Evolutionary conservation across 2,329 filamentous ascomycete species (phyloP).

Genomic region (Fusarium penzigii): DNA sequence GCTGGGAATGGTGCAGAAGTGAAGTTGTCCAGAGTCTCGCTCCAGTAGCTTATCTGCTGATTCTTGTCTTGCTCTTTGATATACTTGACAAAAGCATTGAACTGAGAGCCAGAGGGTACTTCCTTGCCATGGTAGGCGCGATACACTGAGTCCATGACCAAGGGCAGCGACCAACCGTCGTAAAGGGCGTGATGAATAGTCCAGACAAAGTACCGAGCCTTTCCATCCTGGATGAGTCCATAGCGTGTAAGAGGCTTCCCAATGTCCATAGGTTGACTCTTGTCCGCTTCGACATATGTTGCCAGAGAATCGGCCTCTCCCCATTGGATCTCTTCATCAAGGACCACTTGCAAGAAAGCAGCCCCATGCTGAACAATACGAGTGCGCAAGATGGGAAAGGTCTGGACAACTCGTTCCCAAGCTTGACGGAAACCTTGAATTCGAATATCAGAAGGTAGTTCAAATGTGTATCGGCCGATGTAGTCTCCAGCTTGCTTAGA

Average conservation of each 20-base stretch:
- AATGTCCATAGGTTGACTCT: slow-evolving; percentile 37
- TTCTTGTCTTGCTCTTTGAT: background rate
- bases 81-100: background rate
- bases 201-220: slow-evolving; percentile 20
- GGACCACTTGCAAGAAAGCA: slow-evolving; percentile 45
- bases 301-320: slow-evolving; percentile 25
- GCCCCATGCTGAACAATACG: slow-evolving; percentile 45
- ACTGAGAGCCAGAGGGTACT: background rate
- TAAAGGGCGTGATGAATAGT: slow-evolving; percentile 30
- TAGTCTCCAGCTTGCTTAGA: slow-evolving; percentile 28
- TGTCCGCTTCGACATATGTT: slow-evolving; percentile 39
- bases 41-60: slow-evolving; percentile 5
- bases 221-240: slow-evolving; percentile 34
- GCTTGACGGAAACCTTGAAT: slow-evolving; percentile 8
- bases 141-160: slow-evolving; percentile 6
- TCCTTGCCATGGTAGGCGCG: background rate
- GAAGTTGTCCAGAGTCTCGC: background rate
- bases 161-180: slow-evolving; percentile 27
- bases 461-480: slow-evolving; percentile 12
- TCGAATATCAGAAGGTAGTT: slow-evolving; percentile 7
- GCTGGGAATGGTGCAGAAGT: slow-evolving; percentile 6
- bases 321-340: slow-evolving; percentile 39
- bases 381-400: slow-evolving; percentile 41
- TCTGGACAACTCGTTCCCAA: slow-evolving; percentile 8
- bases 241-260: slow-evolving; percentile 44